Percentiles rank a stretch among this genome's conserved stretches.
phyloP scores from a whole-genome alignment of 1,284 basidiomycete genomes.

The Sporisorium graminicola region DNA sequence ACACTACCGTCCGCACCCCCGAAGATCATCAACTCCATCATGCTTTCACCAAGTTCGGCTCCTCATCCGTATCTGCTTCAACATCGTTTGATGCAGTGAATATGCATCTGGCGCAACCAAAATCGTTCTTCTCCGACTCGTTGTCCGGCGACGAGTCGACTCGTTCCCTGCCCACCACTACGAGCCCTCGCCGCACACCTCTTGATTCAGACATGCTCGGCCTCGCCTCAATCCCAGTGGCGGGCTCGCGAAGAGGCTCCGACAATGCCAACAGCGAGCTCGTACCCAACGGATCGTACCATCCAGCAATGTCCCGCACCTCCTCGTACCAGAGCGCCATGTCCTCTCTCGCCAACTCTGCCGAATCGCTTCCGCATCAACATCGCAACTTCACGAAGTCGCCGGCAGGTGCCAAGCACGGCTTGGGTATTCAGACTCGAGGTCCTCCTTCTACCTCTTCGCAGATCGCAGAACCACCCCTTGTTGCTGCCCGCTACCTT shows the following conservation, averaged over 20 bases:
- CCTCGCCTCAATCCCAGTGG: background rate
- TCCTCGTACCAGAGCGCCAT: constrained; percentile 34
- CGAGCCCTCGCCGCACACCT: constrained; percentile 10
- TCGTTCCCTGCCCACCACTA: constrained; percentile 13
- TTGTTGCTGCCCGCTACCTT: constrained; percentile 15
- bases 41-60: background rate
- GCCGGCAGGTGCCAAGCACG: constrained; percentile 13
- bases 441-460: constrained; percentile 9
- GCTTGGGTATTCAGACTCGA: constrained; percentile 31
- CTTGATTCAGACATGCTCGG: background rate
- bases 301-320: constrained; percentile 23
- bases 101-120: constrained; percentile 15
- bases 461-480: constrained; percentile 6
- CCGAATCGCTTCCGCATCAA: constrained; percentile 6
- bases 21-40: constrained; percentile 4
- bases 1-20: constrained; percentile 15
- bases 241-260: constrained; percentile 21
- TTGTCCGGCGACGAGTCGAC: constrained; percentile 18
- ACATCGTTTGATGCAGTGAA: background rate
- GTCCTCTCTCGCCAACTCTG: constrained; percentile 15
- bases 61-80: background rate
- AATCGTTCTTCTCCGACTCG: constrained; percentile 34
- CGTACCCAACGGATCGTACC: constrained; percentile 3
- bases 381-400: constrained; percentile 2
- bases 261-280: constrained; percentile 21